Evolutionary conservation across 2,329 filamentous ascomycete species (phyloP).

Genomic region (Ascochyta clinopodiicola): DNA sequence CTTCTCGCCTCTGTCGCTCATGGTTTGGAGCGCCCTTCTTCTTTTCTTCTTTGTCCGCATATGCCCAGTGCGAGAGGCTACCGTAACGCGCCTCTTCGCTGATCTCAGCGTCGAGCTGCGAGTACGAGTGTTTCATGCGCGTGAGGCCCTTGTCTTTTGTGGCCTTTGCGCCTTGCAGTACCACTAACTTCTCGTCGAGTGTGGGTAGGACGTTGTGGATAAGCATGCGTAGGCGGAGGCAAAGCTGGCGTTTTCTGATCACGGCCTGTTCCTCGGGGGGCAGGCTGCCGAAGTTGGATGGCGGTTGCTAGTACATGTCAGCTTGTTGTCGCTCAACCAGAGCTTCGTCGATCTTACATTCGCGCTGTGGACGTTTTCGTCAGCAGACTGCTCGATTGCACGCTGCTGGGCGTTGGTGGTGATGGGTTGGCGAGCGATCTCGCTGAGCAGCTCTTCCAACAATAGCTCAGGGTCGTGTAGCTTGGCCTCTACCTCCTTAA

Average conservation of each 20-base stretch:
- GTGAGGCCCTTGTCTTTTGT: slow-evolving; percentile 83
- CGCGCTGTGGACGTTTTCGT: slow-evolving; percentile 48
- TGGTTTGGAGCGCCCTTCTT: slow-evolving; percentile 66
- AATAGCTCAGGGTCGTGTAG: slow-evolving; percentile 86
- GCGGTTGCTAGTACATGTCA: slow-evolving; percentile 35
- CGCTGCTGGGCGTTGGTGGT: slow-evolving; percentile 46
- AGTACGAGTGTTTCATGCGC: slow-evolving; percentile 86
- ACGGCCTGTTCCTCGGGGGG: slow-evolving; percentile 57
- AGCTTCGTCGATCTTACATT: slow-evolving; percentile 49
- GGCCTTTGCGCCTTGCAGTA: slow-evolving; percentile 90
- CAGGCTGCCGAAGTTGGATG: slow-evolving; percentile 35
- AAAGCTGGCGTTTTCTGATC: slow-evolving; percentile 73
- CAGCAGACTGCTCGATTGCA: slow-evolving; percentile 34
- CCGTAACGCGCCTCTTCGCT: slow-evolving; percentile 94
- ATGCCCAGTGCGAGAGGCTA: slow-evolving; percentile 93
- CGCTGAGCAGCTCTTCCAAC: slow-evolving; percentile 76
- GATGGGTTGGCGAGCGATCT: slow-evolving; percentile 59
- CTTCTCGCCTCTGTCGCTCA: slow-evolving; percentile 79
- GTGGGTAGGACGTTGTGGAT: slow-evolving; percentile 87
- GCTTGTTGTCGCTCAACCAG: slow-evolving; percentile 25
- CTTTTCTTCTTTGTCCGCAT: slow-evolving; percentile 75
- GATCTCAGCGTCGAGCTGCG: slow-evolving; percentile 85
- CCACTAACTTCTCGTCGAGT: slow-evolving; percentile 96
- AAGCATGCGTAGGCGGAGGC: slow-evolving; percentile 77
- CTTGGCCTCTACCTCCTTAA: slow-evolving; percentile 98